phyloP scores from a whole-genome alignment of 75 land plant species.

The Pseudotsuga menziesii region DNA sequence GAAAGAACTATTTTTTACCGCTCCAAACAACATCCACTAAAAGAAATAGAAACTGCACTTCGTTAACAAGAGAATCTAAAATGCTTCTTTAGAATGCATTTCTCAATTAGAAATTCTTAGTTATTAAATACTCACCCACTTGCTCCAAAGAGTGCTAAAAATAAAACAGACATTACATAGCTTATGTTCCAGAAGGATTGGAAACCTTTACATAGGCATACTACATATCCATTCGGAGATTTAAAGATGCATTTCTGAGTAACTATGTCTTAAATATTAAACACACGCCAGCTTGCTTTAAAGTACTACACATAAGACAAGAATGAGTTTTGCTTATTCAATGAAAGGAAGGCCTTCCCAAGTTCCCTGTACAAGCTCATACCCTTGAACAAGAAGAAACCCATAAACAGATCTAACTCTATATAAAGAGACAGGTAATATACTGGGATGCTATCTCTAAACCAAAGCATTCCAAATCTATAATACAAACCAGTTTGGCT shows the following conservation, averaged over 20 bases:
- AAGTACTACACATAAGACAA: background rate
- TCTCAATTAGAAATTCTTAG: no score
- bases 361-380: background rate
- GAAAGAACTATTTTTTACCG: background rate
- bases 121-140: no score
- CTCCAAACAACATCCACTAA: background rate
- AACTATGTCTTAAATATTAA: no score
- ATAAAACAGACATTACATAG: no score
- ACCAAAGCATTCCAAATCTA: background rate
- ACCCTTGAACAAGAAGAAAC: background rate
- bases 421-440: background rate
- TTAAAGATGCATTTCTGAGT: no score
- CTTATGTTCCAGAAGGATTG: no score
- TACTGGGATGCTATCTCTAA: background rate
- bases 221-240: no score
- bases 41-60: background rate
- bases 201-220: no score
- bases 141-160: no score
- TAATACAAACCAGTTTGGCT: background rate
- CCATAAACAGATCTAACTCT: background rate
- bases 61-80: background rate
- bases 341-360: background rate
- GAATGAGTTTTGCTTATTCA: background rate
- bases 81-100: background rate
- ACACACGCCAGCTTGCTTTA: background rate